phyloP scores from a whole-genome alignment of 768 basidiomycete genomes.

The Steccherinum ochraceum region DNA sequence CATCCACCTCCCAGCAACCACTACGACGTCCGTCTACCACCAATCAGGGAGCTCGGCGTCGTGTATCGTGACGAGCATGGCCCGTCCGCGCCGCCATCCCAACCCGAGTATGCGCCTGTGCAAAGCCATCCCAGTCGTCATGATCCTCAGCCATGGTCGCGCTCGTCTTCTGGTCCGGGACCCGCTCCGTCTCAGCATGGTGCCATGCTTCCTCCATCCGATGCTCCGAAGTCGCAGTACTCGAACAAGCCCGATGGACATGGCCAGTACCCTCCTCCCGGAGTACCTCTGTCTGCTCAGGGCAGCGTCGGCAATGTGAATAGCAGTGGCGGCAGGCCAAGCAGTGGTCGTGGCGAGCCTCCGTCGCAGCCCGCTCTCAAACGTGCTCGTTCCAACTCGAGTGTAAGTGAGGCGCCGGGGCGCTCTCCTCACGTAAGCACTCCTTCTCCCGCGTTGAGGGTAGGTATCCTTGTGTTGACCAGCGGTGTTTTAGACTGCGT shows the following conservation, averaged over 20 bases:
- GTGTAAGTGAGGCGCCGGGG: slow-evolving; percentile 38
- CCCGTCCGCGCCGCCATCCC: slow-evolving; percentile 23
- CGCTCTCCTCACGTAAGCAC: slow-evolving; percentile 46
- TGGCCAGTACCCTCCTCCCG: slow-evolving; percentile 43
- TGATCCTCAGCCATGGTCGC: slow-evolving; percentile 21
- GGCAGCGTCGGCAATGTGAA: neutral
- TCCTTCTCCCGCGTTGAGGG: slow-evolving; percentile 4
- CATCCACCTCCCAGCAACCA: slow-evolving; percentile 31
- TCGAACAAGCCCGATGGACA: slow-evolving; percentile 43
- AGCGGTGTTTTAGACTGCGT: slow-evolving; percentile 21
- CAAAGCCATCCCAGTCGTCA: slow-evolving; percentile 27
- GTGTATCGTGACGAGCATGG: slow-evolving; percentile 32
- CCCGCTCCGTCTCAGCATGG: slow-evolving; percentile 15
- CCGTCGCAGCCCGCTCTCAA: slow-evolving; percentile 20
- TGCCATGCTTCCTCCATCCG: slow-evolving; percentile 18
- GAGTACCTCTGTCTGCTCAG: slow-evolving; percentile 35
- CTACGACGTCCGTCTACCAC: slow-evolving; percentile 53
- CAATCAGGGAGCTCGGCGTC: slow-evolving; percentile 71
- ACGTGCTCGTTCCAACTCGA: slow-evolving; percentile 33
- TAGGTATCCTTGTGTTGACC: slow-evolving; percentile 1
- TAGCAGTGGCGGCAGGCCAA: slow-evolving; percentile 22
- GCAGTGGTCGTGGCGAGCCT: slow-evolving; percentile 7
- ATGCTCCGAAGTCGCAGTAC: slow-evolving; percentile 18
- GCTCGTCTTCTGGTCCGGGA: slow-evolving; percentile 12
- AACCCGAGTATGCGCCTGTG: slow-evolving; percentile 21